Evolutionary conservation across 2,329 filamentous ascomycete species (phyloP), one percentile per base, ranked within the genome.

Genomic region (Fusarium pseudoanthophilum): DNA sequence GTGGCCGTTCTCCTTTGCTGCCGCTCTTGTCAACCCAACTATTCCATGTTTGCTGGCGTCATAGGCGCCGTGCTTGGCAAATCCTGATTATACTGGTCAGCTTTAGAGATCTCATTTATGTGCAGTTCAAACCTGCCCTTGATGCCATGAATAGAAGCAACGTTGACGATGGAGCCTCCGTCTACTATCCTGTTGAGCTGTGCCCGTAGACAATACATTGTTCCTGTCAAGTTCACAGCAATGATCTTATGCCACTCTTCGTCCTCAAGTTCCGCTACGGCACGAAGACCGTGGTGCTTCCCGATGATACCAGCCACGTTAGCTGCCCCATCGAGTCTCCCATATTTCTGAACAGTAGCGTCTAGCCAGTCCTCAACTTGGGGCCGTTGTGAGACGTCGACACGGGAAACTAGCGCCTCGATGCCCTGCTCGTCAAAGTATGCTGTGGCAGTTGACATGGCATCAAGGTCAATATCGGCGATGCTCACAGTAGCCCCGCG

Each of bases 161-260:
- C 83, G 76, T 89, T 91, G 60, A 91, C 89, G 75, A 91, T 90
- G 67, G 88, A 89, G 13, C 88, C 88, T 4, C 86, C 84, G 40
- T 81, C 72, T 34, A 63, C 73, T 55, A 80, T 77, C 46, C 72
- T 84, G 78, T 28, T 82, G 80, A 87, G 80, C 78, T 85, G 79
- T 37, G 84, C 85, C 43, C 86, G 81, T 70, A 87, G 71, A 68
- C 85, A 87, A 75, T 87, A 85, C 85, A 87, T 87, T 45, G 81
- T 84, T n/a, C 86, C 86, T 14, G 85, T 87, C 60, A 87, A 75
- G 66, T 88, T 88, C 49, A 87, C 81, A 11, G 79, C 81, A 39
- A 87, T 85, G 62, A 86, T 84, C 55, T 80, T 82, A 52, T 87
- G 77, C 86, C 86, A 87, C 61, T 86, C 84, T 36, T 82, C 82